These are phyloP conservation scores for Lipomyces orientalis DNA, from an alignment of 805 yeast genomes.

Conservation along the genomic window DNA sequence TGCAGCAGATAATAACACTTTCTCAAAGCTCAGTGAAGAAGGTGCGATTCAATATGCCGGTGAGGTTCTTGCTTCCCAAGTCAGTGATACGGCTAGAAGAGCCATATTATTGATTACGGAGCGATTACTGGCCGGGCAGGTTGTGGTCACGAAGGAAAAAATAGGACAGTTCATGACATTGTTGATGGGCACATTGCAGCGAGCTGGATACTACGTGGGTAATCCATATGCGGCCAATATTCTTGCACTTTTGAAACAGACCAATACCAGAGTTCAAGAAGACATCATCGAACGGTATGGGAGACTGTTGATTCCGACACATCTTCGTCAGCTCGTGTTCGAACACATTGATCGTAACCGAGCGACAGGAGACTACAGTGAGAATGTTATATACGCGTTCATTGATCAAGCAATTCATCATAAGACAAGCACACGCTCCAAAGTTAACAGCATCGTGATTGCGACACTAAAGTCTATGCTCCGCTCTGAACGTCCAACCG, in stretches of 20 bases:
- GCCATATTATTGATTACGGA: conserved; percentile 8
- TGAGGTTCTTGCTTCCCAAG: conserved; percentile 8
- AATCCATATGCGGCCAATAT: conserved; percentile 5
- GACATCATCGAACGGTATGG: conserved; percentile 5
- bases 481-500: neutral
- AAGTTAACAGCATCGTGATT: neutral
- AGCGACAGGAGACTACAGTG: conserved; percentile 10
- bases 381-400: neutral
- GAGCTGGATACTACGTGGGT: conserved; percentile 6
- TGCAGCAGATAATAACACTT: neutral
- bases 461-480: neutral
- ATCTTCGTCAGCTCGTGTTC: conserved; percentile 8
- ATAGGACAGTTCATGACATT: conserved; percentile 1
- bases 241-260: neutral
- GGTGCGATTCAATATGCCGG: conserved; percentile 6
- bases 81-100: conserved; percentile 5
- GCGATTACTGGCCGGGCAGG: neutral
- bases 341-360: conserved; percentile 19
- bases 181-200: conserved; percentile 7
- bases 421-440: neutral
- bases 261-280: neutral
- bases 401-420: neutral
- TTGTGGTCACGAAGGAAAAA: neutral
- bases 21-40: conserved; percentile 5
- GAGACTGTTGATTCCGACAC: conserved; percentile 1